Evolutionary conservation across 306 rosid genomes (phyloP), one percentile per base, ranked within the genome.

Genomic region (Mimosa bimucronata): DNA sequence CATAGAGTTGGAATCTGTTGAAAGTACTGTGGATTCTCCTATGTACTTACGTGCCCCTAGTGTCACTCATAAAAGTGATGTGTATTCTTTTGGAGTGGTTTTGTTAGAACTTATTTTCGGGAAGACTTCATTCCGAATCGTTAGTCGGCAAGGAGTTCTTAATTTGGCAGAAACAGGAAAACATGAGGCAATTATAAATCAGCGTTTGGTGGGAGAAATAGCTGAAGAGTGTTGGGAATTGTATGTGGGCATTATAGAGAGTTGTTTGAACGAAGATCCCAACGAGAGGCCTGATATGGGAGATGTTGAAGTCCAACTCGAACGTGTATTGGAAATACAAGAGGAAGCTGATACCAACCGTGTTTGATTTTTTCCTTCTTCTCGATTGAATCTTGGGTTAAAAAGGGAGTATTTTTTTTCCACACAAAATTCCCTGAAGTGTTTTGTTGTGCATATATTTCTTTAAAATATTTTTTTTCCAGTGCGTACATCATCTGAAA

Each of bases 11-110:
- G 50, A 11, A 1, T 6, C 0, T 5, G 0, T 55, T 8, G 0
- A 0, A 23, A 88, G 85, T 1, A 79, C 79, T 4, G 1, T 53
- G 1, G 87, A 81, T 0, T 87, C 81, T n/a, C 88, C 85, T 85
- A 44, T 80, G 61, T 30, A 21, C 21, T 0, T 28, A 30, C n/a
- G 9, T 10, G 10, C 55, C 8, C 2, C 30, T 9, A 3, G 13
- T 64, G 14, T 31, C 13, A 74, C 82, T 7, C 79, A 80, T 21
- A 76, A 76, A 30, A 41, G 67, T 1, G 87, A 80, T 26, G 76
- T 84, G 21, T 80, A 71, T 74, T 80, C 82, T 1, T 84, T 84
- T 19, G 87, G 84, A 0, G 75, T 76, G 18, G 66, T 80, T 9
- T 40, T 84, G 34, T 57, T 76, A 7, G 82, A 80, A 84, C 78